Percentiles rank a stretch among this genome's conserved stretches.
Conservation (phyloP, 805 yeast genomes). For the Candida parachauliodes region DNA sequence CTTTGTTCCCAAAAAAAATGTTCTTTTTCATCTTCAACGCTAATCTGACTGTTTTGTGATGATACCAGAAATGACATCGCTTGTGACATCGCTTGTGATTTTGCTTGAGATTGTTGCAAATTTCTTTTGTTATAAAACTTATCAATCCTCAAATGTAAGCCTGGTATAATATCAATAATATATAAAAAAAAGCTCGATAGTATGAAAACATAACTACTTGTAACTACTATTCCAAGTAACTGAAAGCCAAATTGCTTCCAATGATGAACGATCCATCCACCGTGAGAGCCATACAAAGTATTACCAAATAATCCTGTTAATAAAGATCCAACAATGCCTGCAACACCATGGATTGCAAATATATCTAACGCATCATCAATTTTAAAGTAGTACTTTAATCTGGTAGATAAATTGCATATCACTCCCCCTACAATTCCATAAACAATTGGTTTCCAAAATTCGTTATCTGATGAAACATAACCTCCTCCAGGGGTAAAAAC, state of each 20-base stretch:
- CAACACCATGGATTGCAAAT: slow-evolving; percentile 42
- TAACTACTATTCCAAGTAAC: slow-evolving; percentile 32
- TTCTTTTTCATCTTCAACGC: slow-evolving; percentile 7
- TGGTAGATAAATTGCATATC: slow-evolving; percentile 33
- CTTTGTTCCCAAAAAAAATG: slow-evolving; percentile 22
- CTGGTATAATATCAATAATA: slow-evolving; percentile 37
- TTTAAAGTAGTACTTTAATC: slow-evolving; percentile 34
- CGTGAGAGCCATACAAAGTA: slow-evolving; percentile 24
- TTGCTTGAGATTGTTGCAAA: slow-evolving; percentile 15
- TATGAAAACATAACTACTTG: slow-evolving; percentile 31
- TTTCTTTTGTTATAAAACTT: slow-evolving; percentile 32
- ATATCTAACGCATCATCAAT: slow-evolving; percentile 44
- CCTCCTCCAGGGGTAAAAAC: slow-evolving; percentile 45
- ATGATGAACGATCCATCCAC: slow-evolving; percentile 40
- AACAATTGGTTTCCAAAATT: slow-evolving; percentile 39
- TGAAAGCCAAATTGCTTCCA: slow-evolving; percentile 43
- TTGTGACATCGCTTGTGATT: slow-evolving; percentile 15
- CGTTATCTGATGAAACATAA: slow-evolving; percentile 28
- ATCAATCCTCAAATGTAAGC: slow-evolving; percentile 40
- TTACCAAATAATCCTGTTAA: slow-evolving; percentile 41
- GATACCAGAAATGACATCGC: no score
- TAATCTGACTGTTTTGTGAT: slow-evolving; percentile 4
- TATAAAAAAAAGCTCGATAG: slow-evolving; percentile 29
- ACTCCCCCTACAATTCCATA: slow-evolving; percentile 39
- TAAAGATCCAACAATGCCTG: slow-evolving; percentile 38